These are phyloP conservation scores for Saccharomyces hybrid DNA, from an alignment of 1,139 yeast species.

Conservation along the genomic window DNA sequence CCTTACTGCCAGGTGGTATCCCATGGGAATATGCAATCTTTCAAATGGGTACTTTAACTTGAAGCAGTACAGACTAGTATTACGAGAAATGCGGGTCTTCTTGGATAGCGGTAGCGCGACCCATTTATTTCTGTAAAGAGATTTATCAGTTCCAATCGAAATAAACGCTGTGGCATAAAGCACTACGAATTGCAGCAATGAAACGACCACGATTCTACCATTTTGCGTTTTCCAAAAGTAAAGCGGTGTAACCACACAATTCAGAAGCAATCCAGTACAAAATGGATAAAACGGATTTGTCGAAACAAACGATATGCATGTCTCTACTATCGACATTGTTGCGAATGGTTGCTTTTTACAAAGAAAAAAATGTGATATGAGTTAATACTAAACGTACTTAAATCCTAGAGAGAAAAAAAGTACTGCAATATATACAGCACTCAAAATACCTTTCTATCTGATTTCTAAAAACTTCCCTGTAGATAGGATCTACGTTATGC, in stretches of 20 bases:
- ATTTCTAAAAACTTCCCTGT: background rate
- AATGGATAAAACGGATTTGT: background rate
- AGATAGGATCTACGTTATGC: background rate
- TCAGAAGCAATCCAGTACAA: background rate
- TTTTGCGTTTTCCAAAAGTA: background rate
- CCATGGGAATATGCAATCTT: constrained; percentile 58
- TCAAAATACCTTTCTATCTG: background rate
- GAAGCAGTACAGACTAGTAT: constrained; percentile 68
- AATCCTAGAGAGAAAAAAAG: background rate
- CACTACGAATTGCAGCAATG: background rate
- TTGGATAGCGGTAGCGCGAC: constrained; percentile 60
- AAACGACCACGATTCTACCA: background rate
- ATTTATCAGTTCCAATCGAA: constrained; percentile 41
- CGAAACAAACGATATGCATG: background rate
- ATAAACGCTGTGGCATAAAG: constrained; percentile 36
- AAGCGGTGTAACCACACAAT: background rate
- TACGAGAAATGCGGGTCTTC: constrained; percentile 59
- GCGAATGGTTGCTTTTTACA: background rate
- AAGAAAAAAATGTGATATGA: background rate
- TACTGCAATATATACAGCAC: background rate
- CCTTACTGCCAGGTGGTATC: constrained; percentile 59
- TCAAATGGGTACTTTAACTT: constrained; percentile 54
- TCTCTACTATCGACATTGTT: background rate
- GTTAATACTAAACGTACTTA: background rate
- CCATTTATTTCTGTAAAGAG: constrained; percentile 49